A percentile compares a stretch with the other conserved stretches of the same genome.
Conservation (phyloP, 2,329 filamentous ascomycete species). For the Fusarium sp. region DNA sequence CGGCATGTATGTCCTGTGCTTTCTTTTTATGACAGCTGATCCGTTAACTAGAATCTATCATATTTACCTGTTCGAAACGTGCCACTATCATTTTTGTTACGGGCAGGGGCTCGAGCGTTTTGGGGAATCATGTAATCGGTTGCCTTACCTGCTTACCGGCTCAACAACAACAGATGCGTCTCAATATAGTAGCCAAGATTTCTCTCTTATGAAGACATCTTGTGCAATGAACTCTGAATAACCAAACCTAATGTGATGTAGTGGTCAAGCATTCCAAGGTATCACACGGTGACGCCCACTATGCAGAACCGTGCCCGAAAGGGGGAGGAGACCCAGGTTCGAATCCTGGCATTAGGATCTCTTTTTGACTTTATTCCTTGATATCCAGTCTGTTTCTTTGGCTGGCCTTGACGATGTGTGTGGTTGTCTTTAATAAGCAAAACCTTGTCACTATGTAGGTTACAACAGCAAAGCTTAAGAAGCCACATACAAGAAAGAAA, state of each 20-base stretch:
- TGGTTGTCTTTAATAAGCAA: neutral
- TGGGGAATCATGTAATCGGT: neutral
- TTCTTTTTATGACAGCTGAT: neutral
- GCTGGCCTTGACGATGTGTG: neutral
- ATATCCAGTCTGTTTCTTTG: neutral
- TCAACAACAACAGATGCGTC: neutral
- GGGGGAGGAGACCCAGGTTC: neutral
- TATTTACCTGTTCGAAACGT: neutral
- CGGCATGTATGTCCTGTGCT: neutral
- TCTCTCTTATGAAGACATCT: neutral
- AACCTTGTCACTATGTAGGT: neutral
- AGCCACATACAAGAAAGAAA: neutral
- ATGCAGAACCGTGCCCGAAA: neutral
- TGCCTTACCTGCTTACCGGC: neutral
- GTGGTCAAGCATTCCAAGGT: neutral
- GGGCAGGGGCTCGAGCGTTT: neutral
- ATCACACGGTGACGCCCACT: neutral
- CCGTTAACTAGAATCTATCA: neutral
- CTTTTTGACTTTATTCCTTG: neutral
- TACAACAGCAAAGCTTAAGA: neutral
- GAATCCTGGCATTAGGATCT: neutral
- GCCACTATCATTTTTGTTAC: neutral
- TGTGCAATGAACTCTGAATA: neutral
- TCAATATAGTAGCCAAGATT: neutral
- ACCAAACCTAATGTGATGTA: neutral